These are phyloP conservation scores for Aspergillus japonicus DNA, from an alignment of 2,329 filamentous ascomycete genomes.

Conservation along the genomic window DNA sequence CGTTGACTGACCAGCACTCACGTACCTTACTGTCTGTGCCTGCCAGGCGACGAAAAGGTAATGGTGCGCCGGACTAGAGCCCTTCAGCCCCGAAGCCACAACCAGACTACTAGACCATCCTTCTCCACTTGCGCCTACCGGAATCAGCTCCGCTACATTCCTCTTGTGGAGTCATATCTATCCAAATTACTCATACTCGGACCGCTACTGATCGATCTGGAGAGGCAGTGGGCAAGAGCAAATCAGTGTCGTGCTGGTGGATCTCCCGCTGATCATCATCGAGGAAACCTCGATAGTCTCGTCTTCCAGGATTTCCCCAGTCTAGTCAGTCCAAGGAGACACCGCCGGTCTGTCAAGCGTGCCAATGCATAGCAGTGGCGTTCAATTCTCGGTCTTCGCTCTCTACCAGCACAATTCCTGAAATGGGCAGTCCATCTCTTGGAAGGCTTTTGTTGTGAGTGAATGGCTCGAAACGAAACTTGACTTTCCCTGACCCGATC, in stretches of 20 bases:
- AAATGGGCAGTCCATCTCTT: not conserved
- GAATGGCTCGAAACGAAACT: not conserved
- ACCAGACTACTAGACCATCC: constrained; percentile 3
- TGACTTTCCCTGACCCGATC: not conserved
- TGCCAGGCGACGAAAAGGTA: constrained; percentile 4
- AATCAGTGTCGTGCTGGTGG: constrained; percentile 8
- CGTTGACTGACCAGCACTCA: not conserved
- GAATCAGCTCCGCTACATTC: no score
- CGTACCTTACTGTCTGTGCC: not conserved
- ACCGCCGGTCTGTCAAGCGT: not conserved
- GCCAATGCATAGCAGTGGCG: not conserved
- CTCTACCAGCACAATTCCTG: not conserved
- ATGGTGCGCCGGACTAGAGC: constrained; percentile 11
- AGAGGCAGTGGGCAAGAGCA: not conserved
- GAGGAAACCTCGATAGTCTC: constrained; percentile 4
- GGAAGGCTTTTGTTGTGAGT: not conserved
- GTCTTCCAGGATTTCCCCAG: constrained; percentile 9
- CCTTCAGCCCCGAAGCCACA: constrained; percentile 1
- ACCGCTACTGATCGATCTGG: constrained; percentile 10
- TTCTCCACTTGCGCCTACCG: not conserved
- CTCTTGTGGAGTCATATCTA: no score
- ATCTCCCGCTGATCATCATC: constrained; percentile 11
- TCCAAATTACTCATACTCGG: not conserved
- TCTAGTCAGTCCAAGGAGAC: constrained; percentile 6
- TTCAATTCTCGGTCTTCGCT: not conserved